Base-by-base conservation (phyloP, 2,329 filamentous ascomycete species). In the Monosporascus ibericus region DNA sequence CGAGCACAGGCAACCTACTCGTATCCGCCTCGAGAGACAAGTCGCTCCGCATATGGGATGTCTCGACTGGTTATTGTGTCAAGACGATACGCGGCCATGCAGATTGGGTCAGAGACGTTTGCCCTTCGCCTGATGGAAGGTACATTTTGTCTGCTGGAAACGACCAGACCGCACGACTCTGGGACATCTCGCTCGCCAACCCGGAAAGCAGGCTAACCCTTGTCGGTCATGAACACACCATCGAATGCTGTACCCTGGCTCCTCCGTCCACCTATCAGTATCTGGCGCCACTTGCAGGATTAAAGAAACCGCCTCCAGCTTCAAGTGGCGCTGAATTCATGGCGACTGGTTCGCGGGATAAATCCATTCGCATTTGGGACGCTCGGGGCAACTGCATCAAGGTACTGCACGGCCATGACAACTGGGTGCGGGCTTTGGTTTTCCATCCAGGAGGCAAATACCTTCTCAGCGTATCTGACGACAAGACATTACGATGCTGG, bases 361-460 rank as follows among this genome's bases (percentile, higher is more conserved):
- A 96, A 75, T 87, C 86, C 0, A 95, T 97, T 65, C 86, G 86
- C 63, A 73, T 97, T 6, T 96, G 92, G 90, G 90, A 96, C 67
- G 81, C 86, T 11, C 82, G 90, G 50, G 92, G 92, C 34, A 90
- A 86, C 11, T 82, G 90, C 58, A 84, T 96, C 66, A 92, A 90
- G 68, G 94, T 88, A 0, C 76, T 97, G 1, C 74, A 84, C 1
- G 92, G 92, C 2, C 92, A 96, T 67, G 92, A 96, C 68, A 96
- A 96, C 67, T 97, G 92, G 92, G 84, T 97, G 8, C 84, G 90
- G 34, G 87, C 81, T 1, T 71, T 96, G 6, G 84, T 90, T 9
- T 97, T 96, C 68, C 92, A 96, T 63, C 92, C 92, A 0, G 88
- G 90, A 8, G 92, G 92, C 44, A 95, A 92, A 70, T 96, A 94